Evolutionary conservation across 805 yeast species (phyloP).

Genomic region (Metschnikowia shivogae): DNA sequence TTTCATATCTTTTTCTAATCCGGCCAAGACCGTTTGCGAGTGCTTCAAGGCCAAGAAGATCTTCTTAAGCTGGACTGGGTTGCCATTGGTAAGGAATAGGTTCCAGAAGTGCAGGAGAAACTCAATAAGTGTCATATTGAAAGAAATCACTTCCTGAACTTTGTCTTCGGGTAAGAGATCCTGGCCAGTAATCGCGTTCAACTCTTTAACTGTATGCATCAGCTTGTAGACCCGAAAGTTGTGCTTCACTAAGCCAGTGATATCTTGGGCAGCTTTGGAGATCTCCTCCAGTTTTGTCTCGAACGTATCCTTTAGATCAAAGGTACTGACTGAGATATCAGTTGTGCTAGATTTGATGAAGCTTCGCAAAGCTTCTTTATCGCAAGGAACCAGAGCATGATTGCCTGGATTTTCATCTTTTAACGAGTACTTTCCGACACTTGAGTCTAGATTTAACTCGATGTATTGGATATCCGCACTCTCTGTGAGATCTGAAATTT

Average conservation of each 20-base stretch:
- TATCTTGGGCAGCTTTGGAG: slow-evolving; percentile 42
- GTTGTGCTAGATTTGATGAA: slow-evolving; percentile 17
- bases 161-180: slow-evolving; percentile 33
- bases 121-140: slow-evolving; percentile 39
- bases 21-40: slow-evolving; percentile 28
- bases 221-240: slow-evolving; percentile 53
- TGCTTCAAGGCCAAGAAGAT: slow-evolving; percentile 34
- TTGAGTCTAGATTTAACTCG: slow-evolving; percentile 38
- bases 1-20: slow-evolving; percentile 24
- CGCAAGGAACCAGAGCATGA: slow-evolving; percentile 5
- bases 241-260: slow-evolving; percentile 44
- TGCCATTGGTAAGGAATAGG: slow-evolving; percentile 32
- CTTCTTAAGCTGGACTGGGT: slow-evolving; percentile 36
- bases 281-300: slow-evolving; percentile 29
- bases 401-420: slow-evolving; percentile 12
- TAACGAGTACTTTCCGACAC: slow-evolving; percentile 17
- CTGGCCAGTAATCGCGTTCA: slow-evolving; percentile 11
- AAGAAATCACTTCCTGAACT: slow-evolving; percentile 33
- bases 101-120: slow-evolving; percentile 44
- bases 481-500: slow-evolving; percentile 50
- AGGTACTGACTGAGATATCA: slow-evolving; percentile 15
- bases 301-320: slow-evolving; percentile 29
- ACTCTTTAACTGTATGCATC: slow-evolving; percentile 17
- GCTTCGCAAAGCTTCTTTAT: slow-evolving; percentile 1
- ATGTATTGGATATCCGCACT: slow-evolving; percentile 48